Base-by-base conservation (phyloP, 768 basidiomycete species). In the Mycena galopus region DNA sequence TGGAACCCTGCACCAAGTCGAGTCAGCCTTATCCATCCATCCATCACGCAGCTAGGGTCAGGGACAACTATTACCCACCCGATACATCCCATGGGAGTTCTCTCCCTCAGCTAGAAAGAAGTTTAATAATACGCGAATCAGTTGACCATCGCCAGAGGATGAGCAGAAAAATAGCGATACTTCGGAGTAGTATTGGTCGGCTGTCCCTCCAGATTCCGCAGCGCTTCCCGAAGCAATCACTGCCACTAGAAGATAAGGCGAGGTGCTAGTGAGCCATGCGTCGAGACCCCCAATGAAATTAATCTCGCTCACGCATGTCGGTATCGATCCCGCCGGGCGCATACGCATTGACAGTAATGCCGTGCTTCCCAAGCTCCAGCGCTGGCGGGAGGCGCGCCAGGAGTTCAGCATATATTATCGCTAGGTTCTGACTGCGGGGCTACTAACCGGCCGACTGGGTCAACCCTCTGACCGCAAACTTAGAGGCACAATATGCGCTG, bases 311-410 rank as follows among this genome's bases (percentile, higher is more conserved):
- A 75, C 76, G 23, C 71, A 77, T 71, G 19, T 60, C 72, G 17
- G 75, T 79, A n/a, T 72, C 57, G 19, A 77, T 77, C 6, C 59
- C 74, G 2, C 79, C 78, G 2, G 79, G 79, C 1, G 79, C 78
- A 60, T 78, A 79, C 4, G 78, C 71, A 58, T 79, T 79, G 33
- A 78, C 78, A 23, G 77, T 79, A 23, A 79, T 80, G 6, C 73
- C 77, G 42, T 80, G 60, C 55, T 65, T 57, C 12, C 73, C 76
- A 4, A 79, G 69, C 39, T 79, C 79, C 21, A 53, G 35, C 4
- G 79, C 79, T 79, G 55, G 8, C 25, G 32, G n/a, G 30, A 50
- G 44, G 51, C 12, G 5, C 11, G n/a, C 21, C 21, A 21, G 25
- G 12, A 30, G 25, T 65, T 30, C 33, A 57, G 35, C 25, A 59